Percentiles rank a stretch among this genome's conserved stretches.
Conservation (phyloP, 139 green algal species). For the Tetradesmus lagerheimii region DNA sequence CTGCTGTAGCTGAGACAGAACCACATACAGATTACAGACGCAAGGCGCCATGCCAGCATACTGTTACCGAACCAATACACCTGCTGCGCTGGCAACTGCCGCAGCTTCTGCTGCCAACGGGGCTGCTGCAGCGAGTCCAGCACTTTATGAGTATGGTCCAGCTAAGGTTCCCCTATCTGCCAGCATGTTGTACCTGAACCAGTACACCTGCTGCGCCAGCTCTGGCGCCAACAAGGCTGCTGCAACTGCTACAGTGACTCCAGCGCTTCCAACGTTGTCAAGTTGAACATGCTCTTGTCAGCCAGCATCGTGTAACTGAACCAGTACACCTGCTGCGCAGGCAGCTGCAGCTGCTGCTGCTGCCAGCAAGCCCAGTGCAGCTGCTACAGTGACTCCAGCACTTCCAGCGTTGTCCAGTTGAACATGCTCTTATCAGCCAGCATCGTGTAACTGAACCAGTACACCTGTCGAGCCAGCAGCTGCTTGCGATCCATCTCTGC, state of each 20-base stretch:
- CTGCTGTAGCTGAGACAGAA: background rate
- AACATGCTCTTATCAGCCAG: slow-evolving; percentile 25
- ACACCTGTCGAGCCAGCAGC: slow-evolving; percentile 7
- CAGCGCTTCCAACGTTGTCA: background rate
- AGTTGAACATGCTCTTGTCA: background rate
- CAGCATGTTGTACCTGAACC: slow-evolving; percentile 27
- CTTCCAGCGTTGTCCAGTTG: slow-evolving; percentile 11
- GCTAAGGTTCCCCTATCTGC: slow-evolving; percentile 11
- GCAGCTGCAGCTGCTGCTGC: slow-evolving; percentile 17
- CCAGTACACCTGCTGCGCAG: background rate
- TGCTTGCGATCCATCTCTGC: background rate
- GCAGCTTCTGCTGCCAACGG: background rate
- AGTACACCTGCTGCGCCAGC: slow-evolving; percentile 13
- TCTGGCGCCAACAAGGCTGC: background rate
- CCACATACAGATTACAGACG: too few species aligned
- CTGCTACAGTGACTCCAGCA: slow-evolving; percentile 20
- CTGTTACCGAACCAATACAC: background rate
- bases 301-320: background rate
- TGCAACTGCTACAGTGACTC: background rate
- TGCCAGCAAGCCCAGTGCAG: background rate
- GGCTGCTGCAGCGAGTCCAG: slow-evolving; percentile 20
- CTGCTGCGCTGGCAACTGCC: background rate
- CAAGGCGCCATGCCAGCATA: too few species aligned
- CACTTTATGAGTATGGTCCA: slow-evolving; percentile 12
- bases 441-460: slow-evolving; percentile 32